Percentiles rank a stretch among this genome's conserved stretches.
phyloP scores from a whole-genome alignment of 805 yeast genomes.

The Lipomyces mesembrius region DNA sequence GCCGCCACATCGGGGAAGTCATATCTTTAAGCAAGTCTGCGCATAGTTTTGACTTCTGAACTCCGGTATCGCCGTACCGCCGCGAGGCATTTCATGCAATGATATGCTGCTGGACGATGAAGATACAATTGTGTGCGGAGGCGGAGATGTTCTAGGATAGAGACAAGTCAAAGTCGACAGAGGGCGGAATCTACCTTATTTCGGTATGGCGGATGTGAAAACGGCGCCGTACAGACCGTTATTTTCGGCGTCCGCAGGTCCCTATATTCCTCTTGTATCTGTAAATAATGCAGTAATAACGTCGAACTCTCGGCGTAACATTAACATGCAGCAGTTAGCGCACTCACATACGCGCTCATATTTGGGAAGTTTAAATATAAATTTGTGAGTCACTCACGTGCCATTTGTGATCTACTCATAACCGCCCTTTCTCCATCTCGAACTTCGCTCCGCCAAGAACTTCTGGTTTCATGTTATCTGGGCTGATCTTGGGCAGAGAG shows the following conservation, averaged over 20 bases:
- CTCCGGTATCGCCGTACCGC: neutral
- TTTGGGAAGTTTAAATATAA: neutral
- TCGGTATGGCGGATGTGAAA: too few species aligned
- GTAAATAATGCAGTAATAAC: too few species aligned
- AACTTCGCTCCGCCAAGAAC: neutral
- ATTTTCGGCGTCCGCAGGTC: too few species aligned
- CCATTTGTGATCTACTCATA: neutral
- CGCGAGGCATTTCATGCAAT: slow-evolving; percentile 11
- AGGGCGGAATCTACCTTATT: too few species aligned
- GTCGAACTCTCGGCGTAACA: neutral
- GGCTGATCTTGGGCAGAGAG: neutral
- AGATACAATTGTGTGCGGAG: slow-evolving; percentile 5
- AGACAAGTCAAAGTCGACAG: slow-evolving; percentile 7
- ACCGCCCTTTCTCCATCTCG: neutral
- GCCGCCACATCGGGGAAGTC: slow-evolving; percentile 2
- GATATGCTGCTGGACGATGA: slow-evolving; percentile 13
- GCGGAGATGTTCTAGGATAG: neutral
- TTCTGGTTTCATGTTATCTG: neutral
- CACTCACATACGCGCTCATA: neutral
- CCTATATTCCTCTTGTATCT: too few species aligned
- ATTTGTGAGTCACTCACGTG: neutral
- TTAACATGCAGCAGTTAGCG: neutral
- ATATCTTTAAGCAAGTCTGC: too few species aligned
- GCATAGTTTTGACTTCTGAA: too few species aligned
- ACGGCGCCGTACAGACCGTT: too few species aligned